Conservation (phyloP, 345 rosid genomes). For the Noccaea bulbosa region DNA sequence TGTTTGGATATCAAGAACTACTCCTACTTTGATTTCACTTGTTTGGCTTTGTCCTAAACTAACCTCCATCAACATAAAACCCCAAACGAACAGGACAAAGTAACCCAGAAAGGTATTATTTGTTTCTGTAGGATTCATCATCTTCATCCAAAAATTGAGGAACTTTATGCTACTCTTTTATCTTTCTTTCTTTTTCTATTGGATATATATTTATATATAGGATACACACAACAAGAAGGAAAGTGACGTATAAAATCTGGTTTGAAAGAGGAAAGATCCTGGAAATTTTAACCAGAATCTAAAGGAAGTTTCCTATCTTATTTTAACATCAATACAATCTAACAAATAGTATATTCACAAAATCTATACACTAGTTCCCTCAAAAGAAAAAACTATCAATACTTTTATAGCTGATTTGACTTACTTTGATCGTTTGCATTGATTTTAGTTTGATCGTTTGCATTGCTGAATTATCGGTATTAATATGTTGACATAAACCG, state of each 20-base stretch:
- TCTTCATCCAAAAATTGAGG: constrained; percentile 18
- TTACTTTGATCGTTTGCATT: too few species aligned
- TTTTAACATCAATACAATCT: too few species aligned
- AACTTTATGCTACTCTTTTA: background rate
- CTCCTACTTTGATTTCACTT: constrained; percentile 43
- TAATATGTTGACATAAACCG: too few species aligned
- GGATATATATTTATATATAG: background rate
- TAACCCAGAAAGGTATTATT: constrained; percentile 10
- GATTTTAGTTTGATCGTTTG: too few species aligned
- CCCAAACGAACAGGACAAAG: background rate
- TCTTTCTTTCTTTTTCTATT: background rate
- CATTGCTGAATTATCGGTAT: too few species aligned
- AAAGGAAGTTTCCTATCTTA: background rate
- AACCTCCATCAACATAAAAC: constrained; percentile 12
- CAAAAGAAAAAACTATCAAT: too few species aligned
- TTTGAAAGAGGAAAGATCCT: background rate
- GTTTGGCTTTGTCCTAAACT: constrained; percentile 19
- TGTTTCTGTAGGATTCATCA: constrained; percentile 5
- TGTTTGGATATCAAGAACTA: constrained; percentile 46
- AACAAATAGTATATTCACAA: too few species aligned
- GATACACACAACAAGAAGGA: background rate
- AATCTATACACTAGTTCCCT: too few species aligned
- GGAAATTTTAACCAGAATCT: background rate
- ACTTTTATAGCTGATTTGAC: too few species aligned
- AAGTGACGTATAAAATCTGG: background rate